These are phyloP conservation scores for Orbilia blumenaviensis DNA, from an alignment of 2,329 filamentous ascomycete species.

Conservation along the genomic window DNA sequence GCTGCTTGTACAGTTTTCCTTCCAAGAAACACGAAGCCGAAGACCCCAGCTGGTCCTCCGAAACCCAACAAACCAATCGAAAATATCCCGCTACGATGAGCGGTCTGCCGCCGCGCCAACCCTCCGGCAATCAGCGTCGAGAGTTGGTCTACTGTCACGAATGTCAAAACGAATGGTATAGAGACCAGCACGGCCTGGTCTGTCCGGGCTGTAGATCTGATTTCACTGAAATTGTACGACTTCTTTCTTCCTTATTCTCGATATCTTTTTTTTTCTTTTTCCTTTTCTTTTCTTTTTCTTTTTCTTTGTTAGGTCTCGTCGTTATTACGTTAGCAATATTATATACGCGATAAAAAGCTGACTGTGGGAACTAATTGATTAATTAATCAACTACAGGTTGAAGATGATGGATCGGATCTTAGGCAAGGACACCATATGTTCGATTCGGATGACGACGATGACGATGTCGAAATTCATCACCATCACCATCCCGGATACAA, in stretches of 20 bases:
- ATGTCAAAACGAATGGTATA: slow-evolving; percentile 83
- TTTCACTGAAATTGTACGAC: slow-evolving; percentile 83
- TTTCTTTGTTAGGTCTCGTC: neutral
- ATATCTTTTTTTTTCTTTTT: slow-evolving; percentile 53
- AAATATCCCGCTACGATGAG: slow-evolving; percentile 35
- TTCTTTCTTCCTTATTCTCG: neutral
- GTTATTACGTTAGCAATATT: no score
- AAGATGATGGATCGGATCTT: slow-evolving; percentile 29
- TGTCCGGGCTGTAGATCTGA: slow-evolving; percentile 83
- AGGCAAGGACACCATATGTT: slow-evolving; percentile 4
- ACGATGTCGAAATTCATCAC: slow-evolving; percentile 21
- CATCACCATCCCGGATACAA: slow-evolving; percentile 8
- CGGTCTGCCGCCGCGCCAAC: slow-evolving; percentile 29
- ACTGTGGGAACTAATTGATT: no score
- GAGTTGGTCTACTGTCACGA: slow-evolving; percentile 87
- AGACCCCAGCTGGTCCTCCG: neutral
- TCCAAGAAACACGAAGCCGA: neutral
- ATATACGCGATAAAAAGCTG: no score
- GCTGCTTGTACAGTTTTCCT: no score
- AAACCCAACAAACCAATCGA: neutral
- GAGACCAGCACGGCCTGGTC: slow-evolving; percentile 72
- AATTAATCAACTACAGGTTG: no score
- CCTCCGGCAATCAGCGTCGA: slow-evolving; percentile 59
- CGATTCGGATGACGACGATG: slow-evolving; percentile 26
- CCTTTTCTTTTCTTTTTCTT: neutral